These are phyloP conservation scores for Globisporangium orthogonon DNA, from an alignment of 352 stramenopile species.

Conservation along the genomic window DNA sequence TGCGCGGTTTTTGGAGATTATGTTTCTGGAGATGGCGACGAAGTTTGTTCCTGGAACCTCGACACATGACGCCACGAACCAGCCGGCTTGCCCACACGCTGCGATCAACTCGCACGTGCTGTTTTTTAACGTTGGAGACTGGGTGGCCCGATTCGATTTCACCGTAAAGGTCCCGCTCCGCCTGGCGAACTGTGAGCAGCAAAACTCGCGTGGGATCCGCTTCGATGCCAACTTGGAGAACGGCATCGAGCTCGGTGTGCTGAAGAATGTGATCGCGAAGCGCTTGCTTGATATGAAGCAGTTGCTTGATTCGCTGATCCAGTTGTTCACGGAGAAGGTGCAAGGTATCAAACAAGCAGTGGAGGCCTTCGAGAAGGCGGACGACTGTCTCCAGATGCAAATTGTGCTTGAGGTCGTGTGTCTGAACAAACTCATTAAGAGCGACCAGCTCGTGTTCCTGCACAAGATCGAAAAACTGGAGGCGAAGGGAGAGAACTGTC, in stretches of 20 bases:
- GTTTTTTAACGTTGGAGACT: conserved; percentile 78
- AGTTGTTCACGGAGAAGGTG: conserved; percentile 57
- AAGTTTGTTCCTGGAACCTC: conserved; percentile 33
- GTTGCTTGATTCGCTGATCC: conserved; percentile 37
- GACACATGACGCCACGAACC: conserved; percentile 1
- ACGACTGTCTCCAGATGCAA: conserved; percentile 42
- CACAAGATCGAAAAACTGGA: conserved; percentile 36
- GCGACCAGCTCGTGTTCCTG: conserved; percentile 31
- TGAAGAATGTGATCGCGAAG: conserved; percentile 19
- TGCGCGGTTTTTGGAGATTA: conserved; percentile 95
- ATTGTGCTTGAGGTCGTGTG: conserved; percentile 67
- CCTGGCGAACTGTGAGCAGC: conserved; percentile 12
- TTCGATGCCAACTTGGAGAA: conserved; percentile 1
- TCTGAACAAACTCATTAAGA: conserved; percentile 38
- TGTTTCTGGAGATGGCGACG: conserved; percentile 86
- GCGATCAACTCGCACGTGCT: conserved; percentile 62
- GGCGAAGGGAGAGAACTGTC: conserved; percentile 20
- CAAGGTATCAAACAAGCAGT: conserved; percentile 50
- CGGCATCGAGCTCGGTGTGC: conserved; percentile 18
- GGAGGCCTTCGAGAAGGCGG: conserved; percentile 47
- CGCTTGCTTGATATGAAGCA: conserved; percentile 25
- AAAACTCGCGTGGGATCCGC: conserved; percentile 6
- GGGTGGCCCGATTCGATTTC: conserved; percentile 69
- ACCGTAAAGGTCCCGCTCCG: conserved; percentile 31
- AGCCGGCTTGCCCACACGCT: conserved; percentile 30